Conservation (phyloP, 75 land plant species). For the Pinus tabuliformis region DNA sequence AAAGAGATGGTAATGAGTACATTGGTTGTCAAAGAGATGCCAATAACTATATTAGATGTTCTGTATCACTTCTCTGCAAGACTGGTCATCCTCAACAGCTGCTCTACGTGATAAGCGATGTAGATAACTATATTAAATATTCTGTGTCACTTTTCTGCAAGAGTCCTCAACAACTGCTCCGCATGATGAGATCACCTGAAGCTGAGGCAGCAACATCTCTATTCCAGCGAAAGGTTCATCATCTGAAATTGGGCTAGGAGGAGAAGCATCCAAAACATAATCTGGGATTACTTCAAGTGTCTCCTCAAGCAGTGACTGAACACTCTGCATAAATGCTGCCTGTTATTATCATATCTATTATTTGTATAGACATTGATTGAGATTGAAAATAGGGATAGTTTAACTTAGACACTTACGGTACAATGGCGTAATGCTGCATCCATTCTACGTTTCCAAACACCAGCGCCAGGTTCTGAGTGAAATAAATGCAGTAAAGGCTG, state of each 20-base stretch:
- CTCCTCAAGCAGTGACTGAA: conserved; percentile 2
- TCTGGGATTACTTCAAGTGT: conserved; percentile 1
- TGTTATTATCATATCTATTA: not conserved
- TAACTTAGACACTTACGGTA: conserved; percentile 36
- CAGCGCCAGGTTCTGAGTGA: conserved; percentile 79
- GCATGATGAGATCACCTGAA: no score
- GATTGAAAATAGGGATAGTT: not conserved
- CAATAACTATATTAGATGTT: no score
- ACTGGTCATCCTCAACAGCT: no score
- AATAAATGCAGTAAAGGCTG: conserved; percentile 85
- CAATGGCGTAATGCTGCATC: conserved; percentile 66
- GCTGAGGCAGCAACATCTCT: no score
- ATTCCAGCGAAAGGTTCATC: not conserved
- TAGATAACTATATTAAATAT: no score
- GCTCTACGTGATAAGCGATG: no score
- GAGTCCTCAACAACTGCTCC: no score
- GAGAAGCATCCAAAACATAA: conserved; percentile 2
- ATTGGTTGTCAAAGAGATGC: no score
- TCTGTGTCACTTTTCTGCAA: no score
- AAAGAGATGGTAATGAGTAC: no score
- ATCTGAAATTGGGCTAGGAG: not conserved
- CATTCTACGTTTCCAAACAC: conserved; percentile 75
- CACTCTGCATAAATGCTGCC: conserved; percentile 7
- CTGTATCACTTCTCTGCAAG: no score
- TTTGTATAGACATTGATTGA: not conserved